Base-by-base conservation (phyloP, 306 rosid genomes). In the Castanea mollissima region DNA sequence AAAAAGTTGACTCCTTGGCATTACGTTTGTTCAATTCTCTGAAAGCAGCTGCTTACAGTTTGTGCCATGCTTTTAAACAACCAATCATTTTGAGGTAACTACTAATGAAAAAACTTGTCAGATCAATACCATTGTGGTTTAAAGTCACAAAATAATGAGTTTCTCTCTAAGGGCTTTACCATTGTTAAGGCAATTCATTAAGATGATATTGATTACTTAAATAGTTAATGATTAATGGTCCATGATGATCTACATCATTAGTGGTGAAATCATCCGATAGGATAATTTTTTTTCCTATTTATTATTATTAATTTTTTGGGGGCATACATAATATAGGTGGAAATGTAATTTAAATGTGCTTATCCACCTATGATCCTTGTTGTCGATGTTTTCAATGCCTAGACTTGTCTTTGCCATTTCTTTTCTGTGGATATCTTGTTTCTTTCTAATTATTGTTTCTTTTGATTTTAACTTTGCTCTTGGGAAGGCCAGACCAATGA, bases 1-100 rank as follows among this genome's bases (percentile, higher is more conserved):
- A 58, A 64, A 87, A 85, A 69, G 79, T 41, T 32, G 78, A 89
- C 25, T 84, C 91, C 23, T 54, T 88, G 74, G 79, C 75, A 80
- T 73, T 82, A n/a, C 80, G 69, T 69, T 91, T 84, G 96, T 84
- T 83, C 75, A 89, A 23, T 73, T 89, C 97, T 57, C 78, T 93
- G 84, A 89, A 83, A 80, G 82, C 88, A 20, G 96, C 94, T 19
- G 52, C 80, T 76, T 87, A 73, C 79, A 91, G 86, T 82, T 74
- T 93, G 85, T 83, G 88, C 63, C 77, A 71, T 5, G 89, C 96
- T 3, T 91, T 91, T 80, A 84, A 78, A 78, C 92, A 91, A 81
- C 97, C 97, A 32, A 84, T 91, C 77, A 93, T 93, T 81, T 84
- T 87, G 74, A 93, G 97, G 97, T 93, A 91, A 85, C 34, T 72